Conservation (phyloP, 768 basidiomycete species). For the Lactifluus piperatus region DNA sequence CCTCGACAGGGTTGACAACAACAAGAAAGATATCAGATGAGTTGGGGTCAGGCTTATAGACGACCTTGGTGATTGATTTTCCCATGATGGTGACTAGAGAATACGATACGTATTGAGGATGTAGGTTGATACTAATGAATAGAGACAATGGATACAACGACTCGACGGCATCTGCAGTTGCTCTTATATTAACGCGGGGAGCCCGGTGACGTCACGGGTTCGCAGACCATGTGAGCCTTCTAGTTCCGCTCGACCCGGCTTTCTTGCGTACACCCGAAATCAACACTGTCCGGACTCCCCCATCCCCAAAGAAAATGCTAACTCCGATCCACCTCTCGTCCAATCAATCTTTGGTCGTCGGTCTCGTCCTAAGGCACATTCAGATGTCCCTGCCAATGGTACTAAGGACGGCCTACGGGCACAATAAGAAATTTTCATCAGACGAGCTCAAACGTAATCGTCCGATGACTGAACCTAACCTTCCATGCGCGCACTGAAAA, state of each 20-base stretch:
- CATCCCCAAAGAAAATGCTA: background rate
- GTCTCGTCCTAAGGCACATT: background rate
- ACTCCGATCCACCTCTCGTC: slow-evolving; percentile 3
- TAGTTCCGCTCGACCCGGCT: background rate
- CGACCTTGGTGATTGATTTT: slow-evolving; percentile 52
- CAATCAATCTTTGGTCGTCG: slow-evolving; percentile 4
- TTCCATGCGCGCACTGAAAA: slow-evolving; percentile 95
- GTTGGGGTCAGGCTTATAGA: slow-evolving; percentile 71
- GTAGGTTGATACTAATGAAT: background rate
- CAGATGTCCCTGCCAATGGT: slow-evolving; percentile 34
- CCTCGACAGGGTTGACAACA: slow-evolving; percentile 59
- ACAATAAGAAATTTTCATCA: background rate
- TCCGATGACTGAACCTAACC: slow-evolving; percentile 34
- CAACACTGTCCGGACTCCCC: background rate
- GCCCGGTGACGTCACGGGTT: slow-evolving; percentile 17
- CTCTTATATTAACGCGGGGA: slow-evolving; percentile 19
- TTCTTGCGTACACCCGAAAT: background rate
- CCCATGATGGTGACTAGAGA: slow-evolving; percentile 29
- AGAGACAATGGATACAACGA: background rate
- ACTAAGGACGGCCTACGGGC: slow-evolving; percentile 42
- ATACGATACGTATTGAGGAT: background rate
- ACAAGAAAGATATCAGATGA: slow-evolving; percentile 65
- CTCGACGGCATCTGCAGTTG: background rate
- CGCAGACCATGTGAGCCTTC: background rate
- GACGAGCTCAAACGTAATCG: background rate